phyloP scores from a whole-genome alignment of 2,329 filamentous ascomycete genomes.

The Drechslerella coelobrocha region DNA sequence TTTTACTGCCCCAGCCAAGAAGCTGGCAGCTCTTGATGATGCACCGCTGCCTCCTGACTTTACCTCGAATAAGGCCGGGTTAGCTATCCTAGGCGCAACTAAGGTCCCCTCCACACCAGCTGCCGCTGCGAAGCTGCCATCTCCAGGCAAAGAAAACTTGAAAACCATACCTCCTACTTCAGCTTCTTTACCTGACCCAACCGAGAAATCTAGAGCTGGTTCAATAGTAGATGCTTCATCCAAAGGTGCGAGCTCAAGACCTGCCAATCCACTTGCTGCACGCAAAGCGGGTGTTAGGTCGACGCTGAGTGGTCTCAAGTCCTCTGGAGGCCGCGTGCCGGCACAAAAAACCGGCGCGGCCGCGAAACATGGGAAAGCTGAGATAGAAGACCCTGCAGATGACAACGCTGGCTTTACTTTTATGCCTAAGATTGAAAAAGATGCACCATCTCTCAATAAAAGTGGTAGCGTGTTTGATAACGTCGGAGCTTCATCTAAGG shows the following conservation, averaged over 20 bases:
- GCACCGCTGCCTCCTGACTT: constrained; percentile 45
- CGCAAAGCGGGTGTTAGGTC: constrained; percentile 15
- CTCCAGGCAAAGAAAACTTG: not conserved
- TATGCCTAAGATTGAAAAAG: constrained; percentile 6
- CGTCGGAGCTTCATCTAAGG: not conserved
- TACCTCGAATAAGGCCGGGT: not conserved
- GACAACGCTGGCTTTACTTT: constrained; percentile 11
- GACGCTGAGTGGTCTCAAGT: not conserved
- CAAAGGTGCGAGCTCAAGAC: constrained; percentile 2
- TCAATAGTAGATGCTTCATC: not conserved
- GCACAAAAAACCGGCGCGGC: constrained; percentile 38
- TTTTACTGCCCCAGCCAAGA: constrained; percentile 21
- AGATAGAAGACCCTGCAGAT: constrained; percentile 1
- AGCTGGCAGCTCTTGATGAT: constrained; percentile 14
- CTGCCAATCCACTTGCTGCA: constrained; percentile 28
- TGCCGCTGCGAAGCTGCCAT: constrained; percentile 24
- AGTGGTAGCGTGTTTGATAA: constrained; percentile 24
- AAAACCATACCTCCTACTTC: not conserved
- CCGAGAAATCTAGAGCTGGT: not conserved
- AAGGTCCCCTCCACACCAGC: too few relatives aligned
- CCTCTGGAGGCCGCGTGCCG: constrained; percentile 19
- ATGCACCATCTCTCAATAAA: not conserved
- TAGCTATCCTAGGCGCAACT: not conserved
- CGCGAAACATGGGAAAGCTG: constrained; percentile 7
- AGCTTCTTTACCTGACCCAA: not conserved